Evolutionary conservation across 169 alveolate species (phyloP), one percentile per base, ranked within the genome.

Genomic region (Cryptosporidium muris): DNA sequence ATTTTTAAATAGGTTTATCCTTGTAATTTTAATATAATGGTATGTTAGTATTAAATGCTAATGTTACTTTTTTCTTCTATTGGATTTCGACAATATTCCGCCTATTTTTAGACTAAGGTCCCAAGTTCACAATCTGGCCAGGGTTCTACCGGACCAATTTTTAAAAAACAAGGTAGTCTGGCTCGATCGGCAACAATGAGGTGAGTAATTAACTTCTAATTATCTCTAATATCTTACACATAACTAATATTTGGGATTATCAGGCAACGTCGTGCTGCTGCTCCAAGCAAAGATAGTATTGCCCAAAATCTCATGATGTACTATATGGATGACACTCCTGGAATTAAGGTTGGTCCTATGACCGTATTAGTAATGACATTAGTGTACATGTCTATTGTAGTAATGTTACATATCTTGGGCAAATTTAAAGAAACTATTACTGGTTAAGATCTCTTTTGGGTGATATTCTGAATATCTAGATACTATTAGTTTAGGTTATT

Each of bases 291-390:
- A 42, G 85, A 74, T 3, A 74, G 42, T 40, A 51, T 74, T 58
- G 58, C 85, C 11, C 85, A 74, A 42, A 74, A 58, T 47, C 43
- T 74, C 42, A 56, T 74, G 85, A 74, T 66, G 16, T 74, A 74
- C 62, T 81, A 81, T 6, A 51, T 56, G 36, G 89, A 81, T 34
- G 89, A 81, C 43, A 80, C 89, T 37, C 89, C 89, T 53, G 89
- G 89, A 48, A 66, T 81, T 54, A 81, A 81, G 40, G 66, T 81
- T 37, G 89, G 89, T 12, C 89, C 89, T 37, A 81, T 80, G 67
- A 81, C 89, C 2, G 89, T 81, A 11, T 45, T 81, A 4, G 82
- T 81, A 38, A 67, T 81, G 85, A 66, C 89, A 51, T 80, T 81
- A 52, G 89, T 80, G 36, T 81, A 81, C 16, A 81, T 81, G 89